A percentile compares a stretch with the other conserved stretches of the same genome.
Evolutionary conservation across 1,284 basidiomycete species (phyloP).

Genomic region (Leccinum pallidistipes): DNA sequence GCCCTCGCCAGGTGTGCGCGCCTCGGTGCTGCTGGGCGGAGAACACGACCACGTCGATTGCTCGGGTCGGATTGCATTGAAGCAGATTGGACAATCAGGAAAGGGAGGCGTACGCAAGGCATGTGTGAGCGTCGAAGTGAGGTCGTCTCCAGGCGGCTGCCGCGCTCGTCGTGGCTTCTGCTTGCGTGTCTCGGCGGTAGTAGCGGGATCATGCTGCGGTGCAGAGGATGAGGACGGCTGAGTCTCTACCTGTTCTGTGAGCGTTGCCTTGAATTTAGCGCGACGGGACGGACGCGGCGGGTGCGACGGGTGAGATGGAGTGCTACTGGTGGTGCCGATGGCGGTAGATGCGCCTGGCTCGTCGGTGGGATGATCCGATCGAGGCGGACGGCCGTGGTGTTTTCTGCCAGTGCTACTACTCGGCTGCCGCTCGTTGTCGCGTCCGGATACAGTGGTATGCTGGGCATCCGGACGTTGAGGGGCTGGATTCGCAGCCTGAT

Average conservation of each 20-base stretch:
- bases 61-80: conserved; percentile 66
- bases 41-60: conserved; percentile 81
- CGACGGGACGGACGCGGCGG: conserved; percentile 22
- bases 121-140: conserved; percentile 67
- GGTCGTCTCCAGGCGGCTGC: conserved; percentile 46
- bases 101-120: conserved; percentile 66
- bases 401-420: not conserved
- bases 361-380: not conserved
- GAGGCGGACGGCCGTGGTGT: conserved; percentile 6
- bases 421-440: not conserved
- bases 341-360: not conserved
- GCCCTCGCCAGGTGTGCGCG: conserved; percentile 28
- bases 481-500: not conserved
- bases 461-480: not conserved
- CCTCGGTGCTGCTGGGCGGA: conserved; percentile 41
- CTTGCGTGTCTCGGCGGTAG: conserved; percentile 3
- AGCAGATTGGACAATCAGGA: conserved; percentile 81
- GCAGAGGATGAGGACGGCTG: not conserved
- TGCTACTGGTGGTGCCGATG: not conserved
- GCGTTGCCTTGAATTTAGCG: conserved; percentile 26
- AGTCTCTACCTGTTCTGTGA: conserved; percentile 18
- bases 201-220: not conserved
- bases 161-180: conserved; percentile 5
- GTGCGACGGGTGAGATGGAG: not conserved
- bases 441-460: not conserved